Conservation (phyloP, 1,284 basidiomycete genomes). For the Boletus sp. region DNA sequence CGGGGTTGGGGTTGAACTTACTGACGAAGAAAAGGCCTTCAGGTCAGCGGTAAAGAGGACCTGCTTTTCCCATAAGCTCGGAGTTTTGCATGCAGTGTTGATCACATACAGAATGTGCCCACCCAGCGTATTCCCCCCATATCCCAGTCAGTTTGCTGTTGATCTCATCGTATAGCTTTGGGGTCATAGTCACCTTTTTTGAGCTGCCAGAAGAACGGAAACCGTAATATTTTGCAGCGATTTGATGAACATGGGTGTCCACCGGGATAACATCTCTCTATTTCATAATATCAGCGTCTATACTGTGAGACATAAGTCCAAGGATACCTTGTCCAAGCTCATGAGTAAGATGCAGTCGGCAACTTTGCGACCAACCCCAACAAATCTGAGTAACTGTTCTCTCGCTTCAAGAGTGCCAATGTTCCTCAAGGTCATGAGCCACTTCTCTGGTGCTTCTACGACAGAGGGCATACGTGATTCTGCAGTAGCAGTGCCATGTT, state of each 20-base stretch:
- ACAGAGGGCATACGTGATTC: slow-evolving; percentile 7
- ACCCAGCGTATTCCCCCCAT: slow-evolving; percentile 90
- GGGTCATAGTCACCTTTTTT: slow-evolving; percentile 72
- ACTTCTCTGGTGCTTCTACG: slow-evolving; percentile 57
- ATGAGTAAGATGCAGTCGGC: slow-evolving; percentile 95
- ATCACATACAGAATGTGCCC: slow-evolving; percentile 82
- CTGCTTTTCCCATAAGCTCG: slow-evolving; percentile 38
- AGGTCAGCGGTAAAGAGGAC: slow-evolving; percentile 62
- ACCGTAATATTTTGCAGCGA: slow-evolving; percentile 83
- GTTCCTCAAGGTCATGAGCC: slow-evolving; percentile 62
- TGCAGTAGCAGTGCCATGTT: slow-evolving; percentile 42
- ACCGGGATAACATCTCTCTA: slow-evolving; percentile 87
- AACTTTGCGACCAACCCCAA: slow-evolving; percentile 95
- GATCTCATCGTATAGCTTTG: slow-evolving; percentile 79
- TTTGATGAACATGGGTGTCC: slow-evolving; percentile 91
- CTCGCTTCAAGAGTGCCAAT: slow-evolving; percentile 64
- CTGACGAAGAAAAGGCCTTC: slow-evolving; percentile 53
- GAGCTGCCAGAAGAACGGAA: slow-evolving; percentile 55
- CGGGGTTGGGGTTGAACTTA: slow-evolving; percentile 35
- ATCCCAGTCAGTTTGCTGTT: slow-evolving; percentile 63
- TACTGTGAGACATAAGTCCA: neutral
- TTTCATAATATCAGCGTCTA: slow-evolving; percentile 7
- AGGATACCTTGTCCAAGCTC: slow-evolving; percentile 86
- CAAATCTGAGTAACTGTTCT: slow-evolving; percentile 75
- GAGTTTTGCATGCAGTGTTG: neutral